A percentile compares a stretch with the other conserved stretches of the same genome.
Evolutionary conservation across 495 filamentous ascomycete genomes (phyloP).

Genomic region (Hypomontagnella submonticulosa): DNA sequence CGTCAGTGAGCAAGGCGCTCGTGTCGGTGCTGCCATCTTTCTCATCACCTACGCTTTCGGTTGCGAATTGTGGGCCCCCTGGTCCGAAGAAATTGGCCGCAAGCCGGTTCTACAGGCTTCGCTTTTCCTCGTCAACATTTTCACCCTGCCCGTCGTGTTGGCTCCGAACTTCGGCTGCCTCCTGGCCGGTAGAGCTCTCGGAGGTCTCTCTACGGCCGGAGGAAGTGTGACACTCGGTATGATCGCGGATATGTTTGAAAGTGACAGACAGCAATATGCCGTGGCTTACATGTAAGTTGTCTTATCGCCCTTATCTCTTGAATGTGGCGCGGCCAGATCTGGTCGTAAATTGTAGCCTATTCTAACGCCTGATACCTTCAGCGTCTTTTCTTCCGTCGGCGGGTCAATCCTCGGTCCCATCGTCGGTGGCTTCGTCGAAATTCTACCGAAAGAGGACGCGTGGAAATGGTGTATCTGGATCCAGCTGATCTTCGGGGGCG

Average conservation of each 20-base stretch:
- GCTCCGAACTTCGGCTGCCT: constrained; percentile 76
- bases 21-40: constrained; percentile 76
- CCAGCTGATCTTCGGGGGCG: constrained; percentile 77
- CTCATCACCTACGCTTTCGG: constrained; percentile 80
- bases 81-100: constrained; percentile 82
- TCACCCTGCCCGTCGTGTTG: constrained; percentile 76
- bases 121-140: constrained; percentile 77
- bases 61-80: constrained; percentile 85
- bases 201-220: constrained; percentile 77
- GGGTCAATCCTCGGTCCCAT: constrained; percentile 82
- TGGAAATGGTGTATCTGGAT: constrained; percentile 88
- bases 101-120: constrained; percentile 77
- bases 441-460: constrained; percentile 52
- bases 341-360: no score
- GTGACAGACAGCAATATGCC: constrained; percentile 77
- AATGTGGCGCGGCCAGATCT: no score
- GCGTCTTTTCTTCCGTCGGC: constrained; percentile 80
- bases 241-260: constrained; percentile 83
- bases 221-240: constrained; percentile 85
- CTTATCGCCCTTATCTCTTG: neutral
- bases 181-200: constrained; percentile 72
- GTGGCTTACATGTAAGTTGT: constrained; percentile 66
- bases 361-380: constrained; percentile 28
- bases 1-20: constrained; percentile 71
- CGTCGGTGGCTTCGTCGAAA: constrained; percentile 79